Conservation (phyloP, 495 filamentous ascomycete species). For the Physcia stellaris region DNA sequence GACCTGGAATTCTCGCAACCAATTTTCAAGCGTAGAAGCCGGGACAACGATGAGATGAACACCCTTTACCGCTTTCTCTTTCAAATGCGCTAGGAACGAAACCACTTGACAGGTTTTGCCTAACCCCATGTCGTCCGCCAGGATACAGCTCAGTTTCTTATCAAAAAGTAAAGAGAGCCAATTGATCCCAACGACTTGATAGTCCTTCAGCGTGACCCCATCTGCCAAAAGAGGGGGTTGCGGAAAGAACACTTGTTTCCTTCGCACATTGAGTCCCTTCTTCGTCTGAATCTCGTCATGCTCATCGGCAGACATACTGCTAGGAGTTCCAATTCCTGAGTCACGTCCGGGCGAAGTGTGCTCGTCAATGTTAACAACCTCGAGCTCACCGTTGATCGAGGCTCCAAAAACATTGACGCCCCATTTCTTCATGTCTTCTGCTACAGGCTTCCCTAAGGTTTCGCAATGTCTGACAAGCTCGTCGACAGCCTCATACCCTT, state of each 20-base stretch:
- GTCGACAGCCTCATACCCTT: slow-evolving; percentile 66
- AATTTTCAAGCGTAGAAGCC: slow-evolving; percentile 86
- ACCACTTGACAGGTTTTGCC: slow-evolving; percentile 98
- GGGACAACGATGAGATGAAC: slow-evolving; percentile 86
- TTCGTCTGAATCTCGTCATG: slow-evolving; percentile 32
- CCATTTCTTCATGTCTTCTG: slow-evolving; percentile 60
- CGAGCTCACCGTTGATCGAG: slow-evolving; percentile 50
- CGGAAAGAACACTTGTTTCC: slow-evolving; percentile 36
- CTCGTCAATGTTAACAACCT: slow-evolving; percentile 46
- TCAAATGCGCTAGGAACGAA: slow-evolving; percentile 72
- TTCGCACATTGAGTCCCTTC: slow-evolving; percentile 17
- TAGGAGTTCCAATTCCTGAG: slow-evolving; percentile 63
- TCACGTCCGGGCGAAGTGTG: slow-evolving; percentile 32
- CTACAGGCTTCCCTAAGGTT: slow-evolving; percentile 50
- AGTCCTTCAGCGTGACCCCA: slow-evolving; percentile 66
- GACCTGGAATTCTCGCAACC: slow-evolving; percentile 76
- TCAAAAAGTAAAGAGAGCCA: slow-evolving; percentile 77
- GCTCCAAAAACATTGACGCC: slow-evolving; percentile 59
- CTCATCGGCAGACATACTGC: slow-evolving; percentile 36
- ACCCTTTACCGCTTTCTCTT: slow-evolving; percentile 50
- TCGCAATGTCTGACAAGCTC: slow-evolving; percentile 61
- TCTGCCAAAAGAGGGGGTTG: slow-evolving; percentile 65
- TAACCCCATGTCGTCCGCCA: slow-evolving; percentile 96
- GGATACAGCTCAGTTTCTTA: slow-evolving; percentile 66
- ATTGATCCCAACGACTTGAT: slow-evolving; percentile 88